Percentiles rank a stretch among this genome's conserved stretches.
Evolutionary conservation across 1,284 basidiomycete species (phyloP).

Genomic region (Cutaneotrichosporon cyanovorans): DNA sequence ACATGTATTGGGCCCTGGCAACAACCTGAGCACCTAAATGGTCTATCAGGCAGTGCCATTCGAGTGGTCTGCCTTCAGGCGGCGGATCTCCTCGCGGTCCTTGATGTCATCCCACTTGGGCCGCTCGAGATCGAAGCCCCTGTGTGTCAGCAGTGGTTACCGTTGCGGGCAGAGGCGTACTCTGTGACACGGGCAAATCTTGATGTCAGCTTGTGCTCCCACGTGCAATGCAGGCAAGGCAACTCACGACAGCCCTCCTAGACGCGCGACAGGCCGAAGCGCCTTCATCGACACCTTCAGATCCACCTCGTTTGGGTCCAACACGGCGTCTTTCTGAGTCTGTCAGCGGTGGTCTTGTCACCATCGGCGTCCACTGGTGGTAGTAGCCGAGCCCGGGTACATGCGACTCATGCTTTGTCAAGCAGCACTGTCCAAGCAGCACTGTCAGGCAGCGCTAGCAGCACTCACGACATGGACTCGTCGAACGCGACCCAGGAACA

Average conservation of each 20-base stretch:
- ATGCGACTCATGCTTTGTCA: too few species aligned
- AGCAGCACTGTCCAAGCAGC: too few species aligned
- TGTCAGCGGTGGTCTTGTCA: background rate
- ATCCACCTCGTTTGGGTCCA: slow-evolving; percentile 51
- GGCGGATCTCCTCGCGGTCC: slow-evolving; percentile 36
- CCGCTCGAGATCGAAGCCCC: slow-evolving; percentile 49
- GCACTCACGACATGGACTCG: slow-evolving; percentile 52
- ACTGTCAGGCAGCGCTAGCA: too few species aligned
- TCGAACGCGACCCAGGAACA: slow-evolving; percentile 60
- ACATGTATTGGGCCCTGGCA: too few species aligned
- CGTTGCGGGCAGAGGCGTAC: slow-evolving; percentile 36
- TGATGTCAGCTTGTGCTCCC: background rate
- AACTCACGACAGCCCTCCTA: slow-evolving; percentile 58
- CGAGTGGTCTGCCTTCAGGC: too few species aligned
- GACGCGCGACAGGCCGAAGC: slow-evolving; percentile 56
- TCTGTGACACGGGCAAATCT: slow-evolving; percentile 48
- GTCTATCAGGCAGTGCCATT: too few species aligned
- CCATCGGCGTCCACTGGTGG: background rate
- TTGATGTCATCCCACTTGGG: slow-evolving; percentile 55
- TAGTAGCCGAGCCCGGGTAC: background rate
- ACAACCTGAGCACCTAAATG: too few species aligned
- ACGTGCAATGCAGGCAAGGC: background rate
- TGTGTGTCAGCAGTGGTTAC: slow-evolving; percentile 6
- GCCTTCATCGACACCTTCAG: slow-evolving; percentile 44
- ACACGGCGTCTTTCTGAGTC: slow-evolving; percentile 49